Base-by-base conservation (phyloP, 768 basidiomycete species). In the Suillus luteus region DNA sequence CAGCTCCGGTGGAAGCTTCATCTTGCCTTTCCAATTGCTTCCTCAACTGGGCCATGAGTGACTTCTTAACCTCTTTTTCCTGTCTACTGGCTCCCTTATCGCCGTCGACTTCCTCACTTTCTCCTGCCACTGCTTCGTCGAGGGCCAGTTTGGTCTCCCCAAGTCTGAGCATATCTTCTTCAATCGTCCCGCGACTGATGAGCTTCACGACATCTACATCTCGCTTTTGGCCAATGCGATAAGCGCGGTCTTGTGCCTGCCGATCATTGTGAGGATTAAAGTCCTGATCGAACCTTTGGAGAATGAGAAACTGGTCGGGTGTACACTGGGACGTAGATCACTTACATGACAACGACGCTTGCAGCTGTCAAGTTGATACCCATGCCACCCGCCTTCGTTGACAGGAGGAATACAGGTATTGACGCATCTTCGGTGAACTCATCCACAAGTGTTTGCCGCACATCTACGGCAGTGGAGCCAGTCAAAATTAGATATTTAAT, bases 211-310 rank as follows among this genome's bases (percentile, higher is more conserved):
- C 94, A 38, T 96, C 94, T 11, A 99, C 96, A 67, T 96, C 89
- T 59, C 89, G 87, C 73, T 92, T 94, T 76, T 97, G 95, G 27
- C 95, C 96, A 67, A 99, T 97, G 33, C 97, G 91, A 76, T 98
- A 99, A 31, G 95, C 95, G 40, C 97, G 88, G 76, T 99, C 97
- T 64, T 96, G 95, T 1, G 97, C 97, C 78, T 99, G 97, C 65
- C 91, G 87, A 77, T 99, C 97, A 74, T 99, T 99, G 78, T 95
- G 93, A 4, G 93, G 93, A 74, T 99, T 99, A 78, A 98, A 99
- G 74, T 99, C 96, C 72, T 96, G 95, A 73, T 99, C 96, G 72
- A 95, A 97, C 86, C 90, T 92, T 64, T 35, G 49, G 63, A 74
- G 59, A 54, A 67, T 49, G 31, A 40, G 1, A 49, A 27, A 65